Base-by-base conservation (phyloP, 1,284 basidiomycete species). In the Cryptococcus maquisensis region DNA sequence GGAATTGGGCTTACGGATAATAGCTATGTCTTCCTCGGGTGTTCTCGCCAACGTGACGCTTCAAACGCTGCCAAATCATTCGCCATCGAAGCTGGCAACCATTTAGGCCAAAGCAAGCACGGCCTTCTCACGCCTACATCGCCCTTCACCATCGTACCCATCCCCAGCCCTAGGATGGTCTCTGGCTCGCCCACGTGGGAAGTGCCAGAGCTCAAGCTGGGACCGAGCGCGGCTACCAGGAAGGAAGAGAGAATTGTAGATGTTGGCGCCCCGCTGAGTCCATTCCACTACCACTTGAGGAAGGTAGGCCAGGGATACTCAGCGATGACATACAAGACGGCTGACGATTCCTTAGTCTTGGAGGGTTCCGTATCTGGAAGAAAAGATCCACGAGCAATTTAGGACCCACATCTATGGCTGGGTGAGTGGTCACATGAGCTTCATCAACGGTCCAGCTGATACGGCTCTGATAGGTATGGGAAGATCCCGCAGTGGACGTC, bases 401-500 rank as follows among this genome's bases (percentile, higher is more conserved):
- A 79, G 87, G 49, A 84, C 85, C 0, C 87, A 86, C 69, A 85
- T 88, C 63, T 88, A 88, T 72, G 78, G 78, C 26, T 77, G 73
- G 73, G 68, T 71, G 21, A 59, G 66, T 53, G 40, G 10, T 26
- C 3, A 10, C n/a, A 41, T 36, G n/a, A n/a, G n/a, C n/a, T n/a
- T 38, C 37, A 3, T 39, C 16, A 21, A 21, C n/a, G 28, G 7
- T 3, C 5, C 7, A 49, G n/a, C 32, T 38, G 15, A 35, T 36
- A 13, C 26, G 35, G 49, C 55, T 81, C 77, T 83, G 83, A 20
- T 61, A 71, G 68, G 88, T 86, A 26, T 90, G 87, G 87, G 88
- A 90, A 71, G 88, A 90, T 68, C 88, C 88, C 0, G 80, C 81
- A 15, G 86, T 85, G 59, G 88, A 90, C 66, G 86, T 90, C 80